These are phyloP conservation scores for Mycena crocata DNA, from an alignment of 768 basidiomycete genomes.

Conservation along the genomic window DNA sequence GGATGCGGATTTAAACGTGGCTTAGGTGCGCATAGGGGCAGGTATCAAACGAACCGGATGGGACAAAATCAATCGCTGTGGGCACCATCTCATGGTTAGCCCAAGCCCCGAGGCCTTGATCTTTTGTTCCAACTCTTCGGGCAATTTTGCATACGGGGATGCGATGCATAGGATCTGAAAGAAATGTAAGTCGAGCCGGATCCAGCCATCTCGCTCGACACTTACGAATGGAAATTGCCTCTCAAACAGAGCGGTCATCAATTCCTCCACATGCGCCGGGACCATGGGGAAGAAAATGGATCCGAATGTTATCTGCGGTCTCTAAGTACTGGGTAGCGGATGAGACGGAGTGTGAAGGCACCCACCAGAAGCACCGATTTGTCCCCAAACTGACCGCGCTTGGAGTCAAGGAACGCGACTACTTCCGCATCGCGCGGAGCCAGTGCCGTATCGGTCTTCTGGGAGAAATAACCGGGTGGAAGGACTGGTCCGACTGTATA, in stretches of 20 bases:
- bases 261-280: constrained; percentile 10
- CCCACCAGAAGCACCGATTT: constrained; percentile 36
- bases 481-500: constrained; percentile 39
- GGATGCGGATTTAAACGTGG: neutral
- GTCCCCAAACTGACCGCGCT: constrained; percentile 24
- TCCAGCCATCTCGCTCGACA: neutral
- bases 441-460: neutral
- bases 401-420: constrained; percentile 27
- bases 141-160: constrained; percentile 21
- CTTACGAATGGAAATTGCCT: constrained; percentile 34
- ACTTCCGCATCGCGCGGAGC: constrained; percentile 11
- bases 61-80: constrained; percentile 14
- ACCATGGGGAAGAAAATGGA: constrained; percentile 33
- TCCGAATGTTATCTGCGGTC: constrained; percentile 4
- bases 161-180: constrained; percentile 30
- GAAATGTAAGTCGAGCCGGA: neutral
- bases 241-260: constrained; percentile 32
- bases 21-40: neutral
- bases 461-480: constrained; percentile 4
- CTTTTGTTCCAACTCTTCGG: neutral
- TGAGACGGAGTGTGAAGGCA: neutral
- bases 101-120: neutral
- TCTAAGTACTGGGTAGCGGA: neutral
- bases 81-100: neutral
- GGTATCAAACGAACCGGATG: constrained; percentile 19